Percentiles rank a stretch among this genome's conserved stretches.
Evolutionary conservation across 257 asterid species (phyloP).

Genomic region (Mentha longifolia): DNA sequence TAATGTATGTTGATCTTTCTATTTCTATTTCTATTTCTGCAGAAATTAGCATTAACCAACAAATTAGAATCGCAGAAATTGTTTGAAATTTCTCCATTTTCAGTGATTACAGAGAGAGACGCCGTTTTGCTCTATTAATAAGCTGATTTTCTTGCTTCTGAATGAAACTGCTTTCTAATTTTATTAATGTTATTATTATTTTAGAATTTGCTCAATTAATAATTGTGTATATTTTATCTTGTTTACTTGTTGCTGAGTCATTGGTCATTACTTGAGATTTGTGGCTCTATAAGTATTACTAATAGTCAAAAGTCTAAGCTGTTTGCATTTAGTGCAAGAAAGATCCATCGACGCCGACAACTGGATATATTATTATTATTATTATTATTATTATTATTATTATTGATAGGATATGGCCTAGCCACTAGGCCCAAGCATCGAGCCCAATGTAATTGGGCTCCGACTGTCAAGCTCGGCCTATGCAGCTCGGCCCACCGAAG

Average conservation of each 20-base stretch:
- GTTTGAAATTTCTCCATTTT: conserved; percentile 23
- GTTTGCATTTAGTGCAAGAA: not conserved
- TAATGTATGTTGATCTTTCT: conserved; percentile 33
- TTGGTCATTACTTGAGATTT: not conserved
- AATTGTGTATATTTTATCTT: conserved; percentile 1
- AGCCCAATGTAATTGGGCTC: no score
- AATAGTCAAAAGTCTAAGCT: not conserved
- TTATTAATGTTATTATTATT: not conserved
- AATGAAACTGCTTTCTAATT: not conserved
- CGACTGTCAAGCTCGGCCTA: no score
- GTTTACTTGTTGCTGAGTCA: not conserved
- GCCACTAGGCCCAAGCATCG: no score
- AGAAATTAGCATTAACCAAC: not conserved
- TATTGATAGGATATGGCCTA: no score
- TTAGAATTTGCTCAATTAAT: conserved; percentile 1
- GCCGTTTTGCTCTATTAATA: not conserved
- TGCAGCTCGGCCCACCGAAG: no score
- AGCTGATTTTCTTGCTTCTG: not conserved
- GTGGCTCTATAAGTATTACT: not conserved
- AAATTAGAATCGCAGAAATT: conserved; percentile 1
- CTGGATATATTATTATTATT: not conserved
- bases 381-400: not conserved
- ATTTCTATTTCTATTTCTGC: not conserved
- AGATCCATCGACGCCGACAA: not conserved
- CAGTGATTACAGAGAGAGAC: not conserved